Evolutionary conservation across 345 rosid species (phyloP).

Genomic region (Salix brachista): DNA sequence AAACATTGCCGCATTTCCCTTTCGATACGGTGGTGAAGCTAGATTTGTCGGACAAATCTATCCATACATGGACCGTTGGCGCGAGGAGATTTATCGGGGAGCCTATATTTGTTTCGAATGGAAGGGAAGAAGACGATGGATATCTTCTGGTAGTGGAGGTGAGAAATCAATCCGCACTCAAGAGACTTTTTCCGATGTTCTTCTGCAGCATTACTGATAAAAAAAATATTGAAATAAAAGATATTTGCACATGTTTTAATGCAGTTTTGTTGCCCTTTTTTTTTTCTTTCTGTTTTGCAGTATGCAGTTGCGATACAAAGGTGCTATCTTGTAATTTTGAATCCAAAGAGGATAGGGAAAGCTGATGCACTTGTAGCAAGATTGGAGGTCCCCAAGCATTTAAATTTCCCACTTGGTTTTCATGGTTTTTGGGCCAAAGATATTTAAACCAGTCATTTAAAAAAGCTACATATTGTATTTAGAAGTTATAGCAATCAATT

Average conservation of each 20-base stretch:
- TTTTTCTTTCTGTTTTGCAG: conserved; percentile 29
- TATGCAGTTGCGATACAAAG: conserved; percentile 81
- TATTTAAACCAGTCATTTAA: not conserved
- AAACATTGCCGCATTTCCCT: conserved; percentile 67
- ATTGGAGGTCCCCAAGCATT: conserved; percentile 69
- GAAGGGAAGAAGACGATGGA: conserved; percentile 61
- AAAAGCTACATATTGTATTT: too few species aligned
- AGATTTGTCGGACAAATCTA: conserved; percentile 27
- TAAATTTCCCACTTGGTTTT: conserved; percentile 84
- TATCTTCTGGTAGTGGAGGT: conserved; percentile 88
- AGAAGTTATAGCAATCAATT: too few species aligned
- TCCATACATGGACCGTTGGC: conserved; percentile 53
- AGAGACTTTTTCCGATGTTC: too few species aligned
- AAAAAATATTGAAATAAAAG: too few species aligned
- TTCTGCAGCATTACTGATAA: too few species aligned
- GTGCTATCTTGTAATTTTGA: conserved; percentile 71
- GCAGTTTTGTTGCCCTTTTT: not conserved
- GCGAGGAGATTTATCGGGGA: conserved; percentile 77
- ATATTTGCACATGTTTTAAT: too few species aligned
- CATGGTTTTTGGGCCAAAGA: conserved; percentile 76
- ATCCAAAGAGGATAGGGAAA: conserved; percentile 73
- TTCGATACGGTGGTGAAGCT: conserved; percentile 78
- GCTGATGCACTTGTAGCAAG: conserved; percentile 57
- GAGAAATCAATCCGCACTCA: not conserved
- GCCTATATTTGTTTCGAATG: conserved; percentile 67